A percentile compares a stretch with the other conserved stretches of the same genome.
These are phyloP conservation scores for Aquilaria malaccensis DNA, from an alignment of 345 rosid genomes.

Conservation along the genomic window DNA sequence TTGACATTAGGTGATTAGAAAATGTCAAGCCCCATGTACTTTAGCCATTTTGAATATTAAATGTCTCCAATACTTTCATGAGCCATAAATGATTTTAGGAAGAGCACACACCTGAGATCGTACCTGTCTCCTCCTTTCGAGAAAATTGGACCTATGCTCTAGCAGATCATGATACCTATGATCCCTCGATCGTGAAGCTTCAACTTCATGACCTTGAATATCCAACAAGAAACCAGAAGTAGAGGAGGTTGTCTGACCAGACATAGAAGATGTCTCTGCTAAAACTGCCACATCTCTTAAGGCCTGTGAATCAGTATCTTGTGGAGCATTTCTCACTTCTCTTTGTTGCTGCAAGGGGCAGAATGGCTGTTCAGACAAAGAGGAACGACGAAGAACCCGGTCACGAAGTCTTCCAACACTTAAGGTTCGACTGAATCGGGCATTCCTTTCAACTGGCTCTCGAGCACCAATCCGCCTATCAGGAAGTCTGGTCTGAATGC, in stretches of 20 bases:
- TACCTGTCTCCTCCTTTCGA: slow-evolving; percentile 87
- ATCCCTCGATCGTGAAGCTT: slow-evolving; percentile 61
- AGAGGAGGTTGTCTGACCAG: slow-evolving; percentile 18
- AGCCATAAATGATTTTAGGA: not conserved
- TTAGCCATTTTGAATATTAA: too few relatives aligned
- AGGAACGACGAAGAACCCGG: slow-evolving; percentile 81
- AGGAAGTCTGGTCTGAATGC: slow-evolving; percentile 32
- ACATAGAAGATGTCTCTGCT: slow-evolving; percentile 23
- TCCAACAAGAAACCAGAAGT: slow-evolving; percentile 41
- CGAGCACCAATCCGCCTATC: slow-evolving; percentile 52
- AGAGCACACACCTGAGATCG: slow-evolving; percentile 80
- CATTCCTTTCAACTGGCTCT: slow-evolving; percentile 74
- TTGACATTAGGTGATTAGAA: too few relatives aligned
- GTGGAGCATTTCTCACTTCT: slow-evolving; percentile 38
- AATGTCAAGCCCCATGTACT: too few relatives aligned
- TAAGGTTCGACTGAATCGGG: slow-evolving; percentile 79
- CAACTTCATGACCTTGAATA: slow-evolving; percentile 50
- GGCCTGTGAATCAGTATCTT: slow-evolving; percentile 26
- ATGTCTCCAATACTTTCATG: too few relatives aligned
- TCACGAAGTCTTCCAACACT: slow-evolving; percentile 99
- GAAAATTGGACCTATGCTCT: slow-evolving; percentile 87
- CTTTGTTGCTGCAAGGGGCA: slow-evolving; percentile 47
- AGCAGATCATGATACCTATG: slow-evolving; percentile 73
- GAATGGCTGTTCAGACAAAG: slow-evolving; percentile 49
- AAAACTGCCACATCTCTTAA: slow-evolving; percentile 24